Conservation (phyloP, 148 eudicot species). For the Spergularia bocconei region DNA sequence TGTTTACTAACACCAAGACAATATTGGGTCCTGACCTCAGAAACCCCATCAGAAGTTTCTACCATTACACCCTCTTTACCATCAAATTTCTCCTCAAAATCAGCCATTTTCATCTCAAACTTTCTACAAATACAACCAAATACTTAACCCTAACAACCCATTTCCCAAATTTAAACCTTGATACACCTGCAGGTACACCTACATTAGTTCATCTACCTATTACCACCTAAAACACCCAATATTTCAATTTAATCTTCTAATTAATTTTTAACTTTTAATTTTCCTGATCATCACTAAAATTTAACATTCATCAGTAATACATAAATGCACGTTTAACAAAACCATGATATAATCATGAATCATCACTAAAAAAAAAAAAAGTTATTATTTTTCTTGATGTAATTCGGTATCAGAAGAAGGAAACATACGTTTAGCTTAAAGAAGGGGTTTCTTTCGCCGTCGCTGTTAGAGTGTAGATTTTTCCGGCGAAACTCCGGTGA, state of each 20-base stretch:
- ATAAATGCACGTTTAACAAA: too few relatives aligned
- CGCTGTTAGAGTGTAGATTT: conserved; percentile 13
- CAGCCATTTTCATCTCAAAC: neutral
- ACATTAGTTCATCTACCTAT: neutral
- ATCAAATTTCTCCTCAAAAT: too few relatives aligned
- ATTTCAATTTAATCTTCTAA: too few relatives aligned
- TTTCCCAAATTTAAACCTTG: too few relatives aligned
- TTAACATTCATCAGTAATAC: too few relatives aligned
- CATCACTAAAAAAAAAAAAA: too few relatives aligned
- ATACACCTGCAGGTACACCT: too few relatives aligned
- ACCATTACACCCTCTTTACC: neutral
- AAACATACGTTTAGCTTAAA: neutral
- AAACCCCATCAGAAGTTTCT: neutral
- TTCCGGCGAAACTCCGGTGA: neutral
- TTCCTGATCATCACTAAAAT: too few relatives aligned
- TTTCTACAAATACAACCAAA: neutral
- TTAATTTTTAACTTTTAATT: too few relatives aligned
- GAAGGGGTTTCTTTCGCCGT: neutral
- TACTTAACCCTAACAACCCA: too few relatives aligned
- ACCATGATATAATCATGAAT: too few relatives aligned
- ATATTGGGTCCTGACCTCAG: neutral
- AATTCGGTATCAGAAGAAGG: conserved; percentile 12
- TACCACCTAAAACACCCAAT: neutral
- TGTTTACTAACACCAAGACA: conserved; percentile 15
- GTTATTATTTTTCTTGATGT: too few relatives aligned